phyloP scores from a whole-genome alignment of 1,284 basidiomycete genomes.

The Cystobasidium slooffiae region DNA sequence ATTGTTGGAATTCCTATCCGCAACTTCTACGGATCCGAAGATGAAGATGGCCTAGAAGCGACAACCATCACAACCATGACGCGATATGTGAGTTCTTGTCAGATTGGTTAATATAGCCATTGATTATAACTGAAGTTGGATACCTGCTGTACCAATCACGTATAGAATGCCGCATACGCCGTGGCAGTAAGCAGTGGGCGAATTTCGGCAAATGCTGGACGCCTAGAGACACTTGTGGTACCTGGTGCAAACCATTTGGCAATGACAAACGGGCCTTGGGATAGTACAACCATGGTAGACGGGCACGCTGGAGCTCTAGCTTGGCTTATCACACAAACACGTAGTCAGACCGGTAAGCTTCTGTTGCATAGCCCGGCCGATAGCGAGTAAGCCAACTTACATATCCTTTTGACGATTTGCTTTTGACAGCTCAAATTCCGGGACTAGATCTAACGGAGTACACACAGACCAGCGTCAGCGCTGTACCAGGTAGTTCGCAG shows the following conservation, averaged over 20 bases:
- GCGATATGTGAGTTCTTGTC: not conserved
- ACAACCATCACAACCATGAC: slow-evolving; percentile 15
- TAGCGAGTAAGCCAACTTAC: not conserved
- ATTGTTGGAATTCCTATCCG: slow-evolving; percentile 34
- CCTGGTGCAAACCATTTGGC: slow-evolving; percentile 31
- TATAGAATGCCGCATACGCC: not conserved
- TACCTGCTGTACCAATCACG: not conserved
- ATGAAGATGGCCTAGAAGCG: slow-evolving; percentile 15
- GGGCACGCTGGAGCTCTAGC: slow-evolving; percentile 28
- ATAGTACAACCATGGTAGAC: slow-evolving; percentile 12
- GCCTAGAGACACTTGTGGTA: slow-evolving; percentile 24
- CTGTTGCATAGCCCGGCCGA: no score
- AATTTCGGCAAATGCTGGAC: not conserved
- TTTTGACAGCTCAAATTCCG: not conserved
- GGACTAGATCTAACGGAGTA: slow-evolving; percentile 7
- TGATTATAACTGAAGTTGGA: not conserved
- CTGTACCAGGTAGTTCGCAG: not conserved
- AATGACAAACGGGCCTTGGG: slow-evolving; percentile 28
- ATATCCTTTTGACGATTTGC: not conserved
- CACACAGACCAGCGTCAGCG: not conserved
- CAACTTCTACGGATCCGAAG: slow-evolving; percentile 27
- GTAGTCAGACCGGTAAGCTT: slow-evolving; percentile 19
- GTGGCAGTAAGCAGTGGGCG: not conserved
- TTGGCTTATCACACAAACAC: slow-evolving; percentile 27
- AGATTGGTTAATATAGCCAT: not conserved